Conservation (phyloP, 2,329 filamentous ascomycete species). For the Pseudocercospora eumusae region DNA sequence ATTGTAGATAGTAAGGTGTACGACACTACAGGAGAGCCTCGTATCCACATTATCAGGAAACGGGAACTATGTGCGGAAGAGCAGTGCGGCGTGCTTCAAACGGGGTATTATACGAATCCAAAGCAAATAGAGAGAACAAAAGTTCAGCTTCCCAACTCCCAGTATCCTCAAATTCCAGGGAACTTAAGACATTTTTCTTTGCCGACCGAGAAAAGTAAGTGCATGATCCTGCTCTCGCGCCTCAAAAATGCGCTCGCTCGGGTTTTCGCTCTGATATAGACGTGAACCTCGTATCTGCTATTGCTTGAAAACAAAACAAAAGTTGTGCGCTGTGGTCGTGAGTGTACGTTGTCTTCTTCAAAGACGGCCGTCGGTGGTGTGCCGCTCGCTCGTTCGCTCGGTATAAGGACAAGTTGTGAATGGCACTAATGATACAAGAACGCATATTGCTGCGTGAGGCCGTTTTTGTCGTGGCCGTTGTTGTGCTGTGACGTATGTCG, state of each 20-base stretch:
- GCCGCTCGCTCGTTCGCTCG: background rate
- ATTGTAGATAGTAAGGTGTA: background rate
- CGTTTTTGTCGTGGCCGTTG: constrained; percentile 1
- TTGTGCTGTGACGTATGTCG: constrained; percentile 11
- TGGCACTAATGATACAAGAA: constrained; percentile 12
- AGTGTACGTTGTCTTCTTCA: background rate
- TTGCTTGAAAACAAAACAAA: background rate
- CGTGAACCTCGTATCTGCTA: background rate
- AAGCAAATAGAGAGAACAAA: no score
- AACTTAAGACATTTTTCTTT: background rate
- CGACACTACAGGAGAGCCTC: background rate
- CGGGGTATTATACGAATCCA: background rate
- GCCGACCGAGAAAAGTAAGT: background rate
- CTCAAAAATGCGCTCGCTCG: background rate
- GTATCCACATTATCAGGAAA: background rate
- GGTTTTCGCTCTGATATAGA: background rate
- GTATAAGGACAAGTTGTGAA: constrained; percentile 8
- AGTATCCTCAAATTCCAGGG: background rate
- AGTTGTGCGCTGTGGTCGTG: background rate
- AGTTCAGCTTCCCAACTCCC: background rate
- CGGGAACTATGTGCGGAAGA: background rate
- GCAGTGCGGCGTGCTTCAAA: background rate
- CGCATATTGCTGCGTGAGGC: constrained; percentile 7
- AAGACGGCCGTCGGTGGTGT: background rate
- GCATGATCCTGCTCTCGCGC: background rate